Percentiles rank a stretch among this genome's conserved stretches.
These are phyloP conservation scores for Aureobasidium sp. DNA, from an alignment of 2,329 filamentous ascomycete species.

Conservation along the genomic window DNA sequence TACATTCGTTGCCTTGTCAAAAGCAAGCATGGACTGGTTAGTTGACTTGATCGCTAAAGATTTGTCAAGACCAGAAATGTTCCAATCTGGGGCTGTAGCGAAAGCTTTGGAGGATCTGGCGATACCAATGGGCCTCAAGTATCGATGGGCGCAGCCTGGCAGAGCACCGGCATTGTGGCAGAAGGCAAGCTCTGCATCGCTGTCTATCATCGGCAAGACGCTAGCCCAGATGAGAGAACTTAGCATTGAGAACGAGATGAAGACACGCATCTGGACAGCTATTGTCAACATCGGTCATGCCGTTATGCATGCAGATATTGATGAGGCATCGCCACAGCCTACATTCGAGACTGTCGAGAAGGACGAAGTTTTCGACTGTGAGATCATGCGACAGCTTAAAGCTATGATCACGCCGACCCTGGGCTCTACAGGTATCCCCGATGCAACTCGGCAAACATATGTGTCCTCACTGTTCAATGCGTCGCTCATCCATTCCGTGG, in stretches of 20 bases:
- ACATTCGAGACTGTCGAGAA: conserved; percentile 39
- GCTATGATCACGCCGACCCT: conserved; percentile 66
- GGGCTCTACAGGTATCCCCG: conserved; percentile 55
- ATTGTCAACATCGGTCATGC: conserved; percentile 58
- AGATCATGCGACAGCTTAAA: conserved; percentile 60
- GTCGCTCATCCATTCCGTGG: conserved; percentile 68
- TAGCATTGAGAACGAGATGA: conserved; percentile 17
- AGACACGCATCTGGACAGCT: conserved; percentile 18
- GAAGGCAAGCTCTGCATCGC: conserved; percentile 61
- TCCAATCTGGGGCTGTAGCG: conserved; percentile 57
- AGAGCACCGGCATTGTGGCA: conserved; percentile 69
- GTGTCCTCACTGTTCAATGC: conserved; percentile 69
- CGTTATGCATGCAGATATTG: conserved; percentile 58
- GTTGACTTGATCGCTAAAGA: conserved; percentile 52
- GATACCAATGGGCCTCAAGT: conserved; percentile 68
- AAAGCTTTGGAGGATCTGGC: conserved; percentile 58
- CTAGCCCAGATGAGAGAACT: neutral
- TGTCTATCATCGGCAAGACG: conserved; percentile 47
- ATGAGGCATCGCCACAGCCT: conserved; percentile 39
- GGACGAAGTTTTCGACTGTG: conserved; percentile 77
- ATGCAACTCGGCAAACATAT: conserved; percentile 60
- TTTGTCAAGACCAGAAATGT: conserved; percentile 56
- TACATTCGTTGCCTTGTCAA: conserved; percentile 85
- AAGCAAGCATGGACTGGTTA: conserved; percentile 65
- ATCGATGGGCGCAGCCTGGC: conserved; percentile 65